These are phyloP conservation scores for Thelonectria olida DNA, from an alignment of 2,329 filamentous ascomycete species.

Conservation along the genomic window DNA sequence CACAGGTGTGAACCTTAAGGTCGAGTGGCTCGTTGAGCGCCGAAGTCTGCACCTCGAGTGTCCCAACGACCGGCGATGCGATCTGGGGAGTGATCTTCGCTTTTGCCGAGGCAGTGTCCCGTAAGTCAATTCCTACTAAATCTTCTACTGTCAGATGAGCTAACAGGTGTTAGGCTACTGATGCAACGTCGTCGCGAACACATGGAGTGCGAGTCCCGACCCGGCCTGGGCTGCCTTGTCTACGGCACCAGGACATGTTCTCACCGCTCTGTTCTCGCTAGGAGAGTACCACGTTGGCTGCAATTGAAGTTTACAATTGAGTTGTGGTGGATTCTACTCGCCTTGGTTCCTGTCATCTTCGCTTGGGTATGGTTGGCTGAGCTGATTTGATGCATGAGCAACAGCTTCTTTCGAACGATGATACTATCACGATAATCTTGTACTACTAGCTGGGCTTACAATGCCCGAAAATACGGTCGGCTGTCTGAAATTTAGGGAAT, in stretches of 20 bases:
- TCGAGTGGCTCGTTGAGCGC: conserved; percentile 74
- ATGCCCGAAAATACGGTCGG: neutral
- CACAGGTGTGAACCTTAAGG: conserved; percentile 72
- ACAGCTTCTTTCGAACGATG: neutral
- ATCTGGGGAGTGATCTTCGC: conserved; percentile 65
- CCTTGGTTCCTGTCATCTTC: conserved; percentile 50
- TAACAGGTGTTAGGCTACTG: conserved; percentile 53
- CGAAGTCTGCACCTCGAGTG: conserved; percentile 71
- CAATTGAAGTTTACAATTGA: conserved; percentile 55
- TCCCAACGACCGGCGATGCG: conserved; percentile 66
- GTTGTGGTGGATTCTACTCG: conserved; percentile 59
- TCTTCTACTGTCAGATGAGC: neutral
- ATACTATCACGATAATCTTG: neutral
- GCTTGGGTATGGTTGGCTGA: conserved; percentile 50
- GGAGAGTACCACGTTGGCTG: conserved; percentile 55
- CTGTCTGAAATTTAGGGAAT: neutral
- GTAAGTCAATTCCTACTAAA: conserved; percentile 48
- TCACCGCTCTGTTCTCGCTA: conserved; percentile 57
- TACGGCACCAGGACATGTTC: conserved; percentile 59
- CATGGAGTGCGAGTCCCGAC: conserved; percentile 67
- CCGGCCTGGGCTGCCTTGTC: conserved; percentile 65
- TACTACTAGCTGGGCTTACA: neutral
- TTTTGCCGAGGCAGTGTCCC: conserved; percentile 69
- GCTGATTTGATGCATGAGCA: conserved; percentile 9
- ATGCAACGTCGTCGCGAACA: conserved; percentile 69